Percentiles rank a stretch among this genome's conserved stretches.
Evolutionary conservation across 768 basidiomycete genomes (phyloP).

Genomic region (Tephrocybe sp.): DNA sequence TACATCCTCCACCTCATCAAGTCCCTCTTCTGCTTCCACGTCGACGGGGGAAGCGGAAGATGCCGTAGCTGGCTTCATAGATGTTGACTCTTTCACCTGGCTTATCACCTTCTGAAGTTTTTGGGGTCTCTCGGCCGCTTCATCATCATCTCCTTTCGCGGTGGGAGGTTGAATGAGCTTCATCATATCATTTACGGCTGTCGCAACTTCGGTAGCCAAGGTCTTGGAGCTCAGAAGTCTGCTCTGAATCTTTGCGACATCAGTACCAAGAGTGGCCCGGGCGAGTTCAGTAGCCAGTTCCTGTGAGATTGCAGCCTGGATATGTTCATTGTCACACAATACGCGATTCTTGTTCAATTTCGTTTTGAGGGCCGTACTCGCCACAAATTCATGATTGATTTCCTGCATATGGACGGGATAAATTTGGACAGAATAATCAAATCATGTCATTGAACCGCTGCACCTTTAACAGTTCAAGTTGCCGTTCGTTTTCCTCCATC

Average conservation of each 20-base stretch:
- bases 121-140: slow-evolving; percentile 17
- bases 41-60: slow-evolving; percentile 2
- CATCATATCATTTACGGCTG: slow-evolving; percentile 49
- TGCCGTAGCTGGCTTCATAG: neutral
- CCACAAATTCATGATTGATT: slow-evolving; percentile 55
- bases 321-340: slow-evolving; percentile 46
- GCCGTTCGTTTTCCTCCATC: slow-evolving; percentile 50
- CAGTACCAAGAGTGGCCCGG: slow-evolving; percentile 37
- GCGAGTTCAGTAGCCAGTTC: slow-evolving; percentile 39
- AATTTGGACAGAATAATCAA: slow-evolving; percentile 7
- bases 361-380: slow-evolving; percentile 60
- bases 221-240: slow-evolving; percentile 75
- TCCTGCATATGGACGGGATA: slow-evolving; percentile 34
- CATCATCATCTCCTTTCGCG: slow-evolving; percentile 9
- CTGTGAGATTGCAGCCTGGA: slow-evolving; percentile 41
- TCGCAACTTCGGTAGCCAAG: slow-evolving; percentile 57
- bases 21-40: slow-evolving; percentile 20
- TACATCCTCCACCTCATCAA: slow-evolving; percentile 23
- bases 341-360: slow-evolving; percentile 73
- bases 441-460: neutral
- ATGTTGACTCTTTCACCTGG: slow-evolving; percentile 12
- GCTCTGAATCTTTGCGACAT: slow-evolving; percentile 59
- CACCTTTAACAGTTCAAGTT: slow-evolving; percentile 69
- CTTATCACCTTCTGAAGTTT: slow-evolving; percentile 20
- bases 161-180: slow-evolving; percentile 33